Conservation (phyloP, 2,329 filamentous ascomycete genomes). For the Penicillium sp. region DNA sequence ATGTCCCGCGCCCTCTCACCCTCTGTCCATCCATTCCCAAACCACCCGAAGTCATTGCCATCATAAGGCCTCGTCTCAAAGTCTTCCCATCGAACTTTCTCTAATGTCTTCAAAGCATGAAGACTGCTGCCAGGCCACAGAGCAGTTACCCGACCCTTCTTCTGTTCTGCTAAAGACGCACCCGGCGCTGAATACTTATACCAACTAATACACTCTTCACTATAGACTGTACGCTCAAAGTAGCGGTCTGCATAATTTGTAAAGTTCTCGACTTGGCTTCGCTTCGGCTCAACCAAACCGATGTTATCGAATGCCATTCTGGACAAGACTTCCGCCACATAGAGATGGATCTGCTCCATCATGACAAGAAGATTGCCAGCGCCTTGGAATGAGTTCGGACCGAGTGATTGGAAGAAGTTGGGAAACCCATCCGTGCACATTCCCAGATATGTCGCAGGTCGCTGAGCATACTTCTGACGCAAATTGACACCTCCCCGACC, state of each 20-base stretch:
- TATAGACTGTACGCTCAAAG: slow-evolving; percentile 39
- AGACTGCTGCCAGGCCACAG: slow-evolving; percentile 45
- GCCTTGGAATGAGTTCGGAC: slow-evolving; percentile 3
- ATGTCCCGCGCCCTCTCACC: slow-evolving; percentile 16
- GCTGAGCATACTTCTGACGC: slow-evolving; percentile 22
- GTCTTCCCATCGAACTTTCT: slow-evolving; percentile 48
- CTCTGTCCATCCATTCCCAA: slow-evolving; percentile 50
- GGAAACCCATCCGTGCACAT: not conserved
- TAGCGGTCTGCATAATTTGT: slow-evolving; percentile 49
- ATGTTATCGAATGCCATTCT: slow-evolving; percentile 46
- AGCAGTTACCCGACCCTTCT: slow-evolving; percentile 43
- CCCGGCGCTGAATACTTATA: slow-evolving; percentile 45
- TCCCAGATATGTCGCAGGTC: not conserved
- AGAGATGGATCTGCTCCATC: slow-evolving; percentile 18
- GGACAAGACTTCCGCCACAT: slow-evolving; percentile 49
- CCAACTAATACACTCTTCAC: slow-evolving; percentile 51
- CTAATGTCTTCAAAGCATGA: slow-evolving; percentile 36
- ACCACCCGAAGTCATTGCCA: slow-evolving; percentile 48
- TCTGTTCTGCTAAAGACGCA: slow-evolving; percentile 26
- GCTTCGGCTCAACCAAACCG: slow-evolving; percentile 48
- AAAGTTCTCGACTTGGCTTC: slow-evolving; percentile 45
- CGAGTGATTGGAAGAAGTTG: slow-evolving; percentile 3
- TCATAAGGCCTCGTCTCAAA: slow-evolving; percentile 47
- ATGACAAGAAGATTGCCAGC: slow-evolving; percentile 20
- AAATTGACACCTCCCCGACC: slow-evolving; percentile 29